Percentiles rank a stretch among this genome's conserved stretches.
phyloP scores from a whole-genome alignment of 73 alveolate species.

The Paraurostyla sp. region DNA sequence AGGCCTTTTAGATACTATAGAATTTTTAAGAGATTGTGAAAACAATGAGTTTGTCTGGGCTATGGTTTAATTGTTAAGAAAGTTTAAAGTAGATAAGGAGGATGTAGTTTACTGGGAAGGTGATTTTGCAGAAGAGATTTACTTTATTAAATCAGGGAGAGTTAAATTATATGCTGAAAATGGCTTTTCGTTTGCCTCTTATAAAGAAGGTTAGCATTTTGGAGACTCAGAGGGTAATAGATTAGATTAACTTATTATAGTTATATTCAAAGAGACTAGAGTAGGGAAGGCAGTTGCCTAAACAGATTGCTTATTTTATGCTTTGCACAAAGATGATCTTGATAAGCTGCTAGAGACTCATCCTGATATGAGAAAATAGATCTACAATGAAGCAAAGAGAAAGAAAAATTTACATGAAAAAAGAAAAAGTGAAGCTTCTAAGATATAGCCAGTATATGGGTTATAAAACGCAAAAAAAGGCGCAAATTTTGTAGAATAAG shows the following conservation, averaged over 20 bases:
- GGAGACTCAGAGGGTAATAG: conserved; percentile 45
- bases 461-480: neutral
- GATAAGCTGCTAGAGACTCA: conserved; percentile 12
- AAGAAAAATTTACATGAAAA: conserved; percentile 11
- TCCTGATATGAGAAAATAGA: neutral
- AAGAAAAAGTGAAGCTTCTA: conserved; percentile 14
- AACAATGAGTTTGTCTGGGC: conserved; percentile 65
- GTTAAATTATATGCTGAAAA: conserved; percentile 72
- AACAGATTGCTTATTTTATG: conserved; percentile 50
- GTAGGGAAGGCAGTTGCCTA: conserved; percentile 42
- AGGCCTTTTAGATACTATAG: conserved; percentile 9
- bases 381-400: neutral
- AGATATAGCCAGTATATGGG: conserved; percentile 23
- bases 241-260: neutral
- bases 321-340: conserved; percentile 33
- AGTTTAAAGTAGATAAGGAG: conserved; percentile 68
- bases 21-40: conserved; percentile 22
- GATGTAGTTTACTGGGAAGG: conserved; percentile 69
- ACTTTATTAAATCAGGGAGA: conserved; percentile 79
- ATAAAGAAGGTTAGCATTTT: conserved; percentile 71
- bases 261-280: conserved; percentile 6
- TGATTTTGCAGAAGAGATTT: conserved; percentile 55
- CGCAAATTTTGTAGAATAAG: neutral
- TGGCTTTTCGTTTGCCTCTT: conserved; percentile 67
- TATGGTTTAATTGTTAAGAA: conserved; percentile 44